Evolutionary conservation across 1,284 basidiomycete genomes (phyloP), one percentile per base, ranked within the genome.

Genomic region (Chalciporus piperatoides): DNA sequence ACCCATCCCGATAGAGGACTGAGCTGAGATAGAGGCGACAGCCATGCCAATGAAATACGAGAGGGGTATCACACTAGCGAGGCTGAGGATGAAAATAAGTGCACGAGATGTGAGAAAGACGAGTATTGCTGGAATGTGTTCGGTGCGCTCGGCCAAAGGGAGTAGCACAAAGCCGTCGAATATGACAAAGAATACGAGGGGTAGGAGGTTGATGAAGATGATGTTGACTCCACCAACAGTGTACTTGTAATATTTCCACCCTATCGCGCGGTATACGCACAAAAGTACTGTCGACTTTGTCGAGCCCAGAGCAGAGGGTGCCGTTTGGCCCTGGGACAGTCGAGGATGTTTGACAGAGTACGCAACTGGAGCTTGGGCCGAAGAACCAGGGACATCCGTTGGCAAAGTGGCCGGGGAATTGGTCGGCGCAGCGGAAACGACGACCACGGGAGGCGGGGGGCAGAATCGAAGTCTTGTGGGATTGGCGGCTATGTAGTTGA

Each of bases 31-130:
- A 44, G 92, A 95, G 0, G 97, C 97, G 49, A 99, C 97, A 2
- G 97, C 97, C 97, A 99, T 99, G 19, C 97, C 97, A 63, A 99
- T 98, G 72, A 97, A 99, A 76, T 99, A 99, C 6, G 92, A 95
- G 6, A 99, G 78, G 0, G 97, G 97, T 55, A 99, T 97, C 59
- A 99, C 93, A 58, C 90, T 93, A 15, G 90, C 81, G 28, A 99
- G 76, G 57, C 90, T 83, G 61, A 96, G 71, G 38, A 92, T 61
- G 67, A 99, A 99, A 60, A 99, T 88, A 58, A 93, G 72, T 1
- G 78, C 81, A 47, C 87, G 86, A 2, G 84, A 85, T 3, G 91
- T 80, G 47, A 99, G 67, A 53, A 88, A 67, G 1, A 74, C 74
- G 30, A 97, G 73, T 52, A 97, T 65, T 1, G 78, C 76, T 0